Percentiles rank a stretch among this genome's conserved stretches.
phyloP scores from a whole-genome alignment of 495 filamentous ascomycete species.

The Neurospora terricola region DNA sequence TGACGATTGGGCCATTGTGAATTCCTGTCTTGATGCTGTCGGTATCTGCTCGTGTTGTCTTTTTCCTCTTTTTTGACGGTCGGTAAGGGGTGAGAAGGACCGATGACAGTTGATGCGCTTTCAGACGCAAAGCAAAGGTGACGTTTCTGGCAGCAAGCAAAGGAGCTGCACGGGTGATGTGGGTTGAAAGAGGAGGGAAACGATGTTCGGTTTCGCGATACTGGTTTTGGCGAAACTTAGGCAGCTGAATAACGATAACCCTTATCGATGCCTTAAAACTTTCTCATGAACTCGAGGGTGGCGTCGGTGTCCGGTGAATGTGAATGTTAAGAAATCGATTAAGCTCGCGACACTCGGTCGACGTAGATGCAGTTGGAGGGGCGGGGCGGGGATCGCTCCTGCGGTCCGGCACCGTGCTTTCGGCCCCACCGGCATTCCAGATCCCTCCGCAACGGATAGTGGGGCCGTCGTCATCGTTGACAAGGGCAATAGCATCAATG shows the following conservation, averaged over 20 bases:
- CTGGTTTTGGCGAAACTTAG: background rate
- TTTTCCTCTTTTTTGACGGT: background rate
- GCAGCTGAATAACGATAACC: background rate
- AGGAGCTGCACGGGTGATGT: background rate
- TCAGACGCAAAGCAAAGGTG: background rate
- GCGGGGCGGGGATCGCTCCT: background rate
- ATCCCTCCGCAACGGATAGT: background rate
- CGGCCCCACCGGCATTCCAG: background rate
- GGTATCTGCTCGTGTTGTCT: background rate
- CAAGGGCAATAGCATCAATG: background rate
- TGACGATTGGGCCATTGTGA: conserved; percentile 20
- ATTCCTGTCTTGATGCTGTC: background rate
- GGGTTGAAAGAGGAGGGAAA: background rate
- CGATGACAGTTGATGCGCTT: background rate
- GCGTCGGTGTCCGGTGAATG: background rate
- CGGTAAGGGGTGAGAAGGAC: background rate
- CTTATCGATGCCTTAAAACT: background rate
- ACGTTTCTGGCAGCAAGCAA: background rate
- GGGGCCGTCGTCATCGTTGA: background rate
- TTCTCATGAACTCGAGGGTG: background rate
- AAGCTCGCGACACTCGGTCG: background rate
- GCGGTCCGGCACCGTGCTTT: background rate
- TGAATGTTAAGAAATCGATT: background rate
- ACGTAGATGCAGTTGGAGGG: background rate
- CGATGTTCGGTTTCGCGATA: background rate